Percentiles rank a stretch among this genome's conserved stretches.
Conservation (phyloP, 352 stramenopile genomes). For the Thalassiosira exigua region DNA sequence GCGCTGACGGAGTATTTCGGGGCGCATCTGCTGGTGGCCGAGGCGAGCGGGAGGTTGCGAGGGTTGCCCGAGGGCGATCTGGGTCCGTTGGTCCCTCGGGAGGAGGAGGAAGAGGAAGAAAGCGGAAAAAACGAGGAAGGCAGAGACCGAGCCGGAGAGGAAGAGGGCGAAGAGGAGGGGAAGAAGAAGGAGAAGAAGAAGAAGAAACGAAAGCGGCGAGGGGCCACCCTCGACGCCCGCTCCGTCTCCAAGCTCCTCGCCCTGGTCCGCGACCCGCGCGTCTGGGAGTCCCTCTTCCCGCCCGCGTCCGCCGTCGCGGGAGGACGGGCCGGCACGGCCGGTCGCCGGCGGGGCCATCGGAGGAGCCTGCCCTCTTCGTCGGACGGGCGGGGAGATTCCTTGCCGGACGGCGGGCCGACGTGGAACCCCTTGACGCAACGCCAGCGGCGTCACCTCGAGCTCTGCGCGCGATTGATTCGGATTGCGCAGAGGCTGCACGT, state of each 20-base stretch:
- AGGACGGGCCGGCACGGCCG: conserved; percentile 19
- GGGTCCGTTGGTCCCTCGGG: conserved; percentile 63
- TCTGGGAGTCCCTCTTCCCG: conserved; percentile 61
- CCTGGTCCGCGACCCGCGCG: conserved; percentile 59
- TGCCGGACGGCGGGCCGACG: conserved; percentile 26
- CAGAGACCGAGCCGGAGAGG: background rate
- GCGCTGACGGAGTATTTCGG: conserved; percentile 74
- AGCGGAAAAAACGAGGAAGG: conserved; percentile 18
- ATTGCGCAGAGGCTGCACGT: conserved; percentile 71
- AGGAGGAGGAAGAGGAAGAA: conserved; percentile 42
- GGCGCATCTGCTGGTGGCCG: conserved; percentile 71
- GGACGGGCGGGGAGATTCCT: conserved; percentile 27
- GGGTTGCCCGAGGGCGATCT: conserved; percentile 74
- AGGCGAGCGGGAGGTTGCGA: conserved; percentile 70
- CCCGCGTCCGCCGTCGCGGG: conserved; percentile 8
- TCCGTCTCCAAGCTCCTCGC: conserved; percentile 48
- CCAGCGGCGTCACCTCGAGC: conserved; percentile 72
- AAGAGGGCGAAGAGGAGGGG: conserved; percentile 10
- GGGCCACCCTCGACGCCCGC: conserved; percentile 39
- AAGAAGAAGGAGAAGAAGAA: conserved; percentile 28
- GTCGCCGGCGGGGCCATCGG: conserved; percentile 21
- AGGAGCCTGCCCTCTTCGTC: conserved; percentile 26
- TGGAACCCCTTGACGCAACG: conserved; percentile 59
- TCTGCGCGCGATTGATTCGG: conserved; percentile 67
- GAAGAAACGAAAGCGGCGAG: conserved; percentile 20